Percentiles rank a stretch among this genome's conserved stretches.
Conservation (phyloP, 192 early-diverging fungal genomes). For the Jimgerdemannia lactiflua region DNA sequence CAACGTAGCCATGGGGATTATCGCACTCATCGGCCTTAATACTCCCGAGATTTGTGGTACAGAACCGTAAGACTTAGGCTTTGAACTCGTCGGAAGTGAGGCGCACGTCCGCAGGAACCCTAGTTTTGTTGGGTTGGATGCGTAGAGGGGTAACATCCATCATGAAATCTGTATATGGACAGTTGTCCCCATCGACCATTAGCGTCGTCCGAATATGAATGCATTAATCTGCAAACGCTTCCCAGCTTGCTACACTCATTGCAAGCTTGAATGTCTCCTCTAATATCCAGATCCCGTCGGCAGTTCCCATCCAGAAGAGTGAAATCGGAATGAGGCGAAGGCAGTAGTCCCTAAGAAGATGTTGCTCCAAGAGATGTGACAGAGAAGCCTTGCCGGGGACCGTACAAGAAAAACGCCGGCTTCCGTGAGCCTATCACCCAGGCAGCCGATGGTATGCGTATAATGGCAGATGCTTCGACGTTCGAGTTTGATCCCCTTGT, state of each 20-base stretch:
- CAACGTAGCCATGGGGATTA: neutral
- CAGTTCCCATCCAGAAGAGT: slow-evolving; percentile 3
- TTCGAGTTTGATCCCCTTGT: too few relatives aligned
- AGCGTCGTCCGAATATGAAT: slow-evolving; percentile 3
- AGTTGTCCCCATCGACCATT: slow-evolving; percentile 8
- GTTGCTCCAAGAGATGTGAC: slow-evolving; percentile 5
- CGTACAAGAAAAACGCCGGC: slow-evolving; percentile 6
- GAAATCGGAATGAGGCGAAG: slow-evolving; percentile 7
- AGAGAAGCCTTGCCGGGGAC: slow-evolving; percentile 17
- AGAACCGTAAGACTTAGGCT: neutral
- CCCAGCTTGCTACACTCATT: neutral
- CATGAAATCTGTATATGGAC: too few relatives aligned
- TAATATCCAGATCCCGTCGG: neutral
- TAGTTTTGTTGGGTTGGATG: neutral
- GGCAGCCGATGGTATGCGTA: too few relatives aligned
- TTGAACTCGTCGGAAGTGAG: neutral
- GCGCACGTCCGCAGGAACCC: neutral
- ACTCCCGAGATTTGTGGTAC: neutral
- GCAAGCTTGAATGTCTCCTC: neutral
- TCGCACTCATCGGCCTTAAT: neutral
- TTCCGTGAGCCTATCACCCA: too few relatives aligned
- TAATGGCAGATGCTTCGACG: too few relatives aligned
- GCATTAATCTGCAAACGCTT: slow-evolving; percentile 5
- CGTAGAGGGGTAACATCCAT: neutral
- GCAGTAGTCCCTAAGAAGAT: slow-evolving; percentile 4